Base-by-base conservation (phyloP, 768 basidiomycete species). In the Suillus fuscotomentosus region DNA sequence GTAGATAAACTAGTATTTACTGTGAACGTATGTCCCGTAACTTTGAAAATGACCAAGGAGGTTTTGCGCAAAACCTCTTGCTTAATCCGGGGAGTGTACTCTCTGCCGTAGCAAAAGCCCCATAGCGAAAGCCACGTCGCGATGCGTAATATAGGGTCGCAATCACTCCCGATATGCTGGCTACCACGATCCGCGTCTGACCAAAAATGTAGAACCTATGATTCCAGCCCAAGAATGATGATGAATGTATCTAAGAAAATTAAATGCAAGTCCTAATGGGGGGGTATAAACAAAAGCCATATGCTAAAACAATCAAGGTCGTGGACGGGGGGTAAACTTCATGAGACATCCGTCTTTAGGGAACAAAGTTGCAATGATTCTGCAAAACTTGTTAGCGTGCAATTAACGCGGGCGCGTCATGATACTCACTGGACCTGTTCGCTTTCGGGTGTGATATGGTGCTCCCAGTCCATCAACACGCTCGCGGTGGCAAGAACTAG, bases 291-390 rank as follows among this genome's bases (percentile, higher is more conserved):
- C 5, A 3, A 9, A 13, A 27, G 27, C 45, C n/a, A 13, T 61
- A 31, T 31, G 38, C 22, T 24, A 39, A 24, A 27, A 39, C 27
- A 60, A 50, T 61, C 62, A 42, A 64, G 72, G 73, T 60, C 62
- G 74, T 27, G 76, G 64, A 60, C 90, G 86, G 38, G 93, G 90
- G 2, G 85, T 82, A 69, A 97, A 85, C 72, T 88, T 92, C 67
- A 98, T 83, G 64, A 85, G 77, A 70, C 94, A 94, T 50, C 93
- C 94, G 71, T 98, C 96, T 76, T 92, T 89, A 13, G 97, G 97
- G 87, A 99, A 99, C 50, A 99, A 78, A 24, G 95, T 97, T n/a
- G 96, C 93, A 69, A 98, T 94, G 67, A 98, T 94, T 59, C 92
- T 94, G 68, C 36, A 67, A 41, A 17, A 53, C 41, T 36, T 27